phyloP scores from a whole-genome alignment of 148 eudicot genomes.

The Rhododendron ferrugineum region DNA sequence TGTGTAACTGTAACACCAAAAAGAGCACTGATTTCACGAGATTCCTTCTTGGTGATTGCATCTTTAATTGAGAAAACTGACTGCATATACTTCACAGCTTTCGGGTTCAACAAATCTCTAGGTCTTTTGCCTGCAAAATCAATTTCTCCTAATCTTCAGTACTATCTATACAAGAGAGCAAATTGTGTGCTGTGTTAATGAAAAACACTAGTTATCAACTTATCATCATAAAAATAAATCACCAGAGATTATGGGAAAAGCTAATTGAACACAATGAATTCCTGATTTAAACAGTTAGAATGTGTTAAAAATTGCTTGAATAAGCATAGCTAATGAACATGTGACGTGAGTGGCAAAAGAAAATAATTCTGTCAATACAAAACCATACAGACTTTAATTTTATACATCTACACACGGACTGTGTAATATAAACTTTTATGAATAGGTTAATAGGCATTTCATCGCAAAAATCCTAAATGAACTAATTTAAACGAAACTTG shows the following conservation, averaged over 20 bases:
- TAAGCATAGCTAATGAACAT: not conserved
- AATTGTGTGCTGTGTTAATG: not conserved
- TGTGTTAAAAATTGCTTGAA: not conserved
- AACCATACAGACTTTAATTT: not conserved
- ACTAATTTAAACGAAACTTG: not conserved
- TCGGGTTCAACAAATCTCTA: slow-evolving; percentile 71
- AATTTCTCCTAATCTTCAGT: not conserved
- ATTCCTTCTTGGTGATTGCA: slow-evolving; percentile 76
- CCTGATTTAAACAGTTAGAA: not conserved
- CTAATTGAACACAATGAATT: not conserved
- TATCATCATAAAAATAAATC: not conserved
- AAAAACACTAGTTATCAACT: not conserved
- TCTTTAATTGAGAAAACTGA: slow-evolving; percentile 80
- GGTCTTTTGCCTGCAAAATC: slow-evolving; percentile 76
- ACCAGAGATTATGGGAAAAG: not conserved
- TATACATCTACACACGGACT: not conserved
- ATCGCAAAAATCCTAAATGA: not conserved
- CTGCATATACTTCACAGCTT: slow-evolving; percentile 80
- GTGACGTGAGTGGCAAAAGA: not conserved
- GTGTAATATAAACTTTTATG: not conserved
- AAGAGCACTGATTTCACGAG: slow-evolving; percentile 78
- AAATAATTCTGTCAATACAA: not conserved
- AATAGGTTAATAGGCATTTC: no score
- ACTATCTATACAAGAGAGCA: not conserved
- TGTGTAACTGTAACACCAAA: slow-evolving; percentile 89